phyloP scores from a whole-genome alignment of 768 basidiomycete genomes.

The Lepiota brunneoincarnata region DNA sequence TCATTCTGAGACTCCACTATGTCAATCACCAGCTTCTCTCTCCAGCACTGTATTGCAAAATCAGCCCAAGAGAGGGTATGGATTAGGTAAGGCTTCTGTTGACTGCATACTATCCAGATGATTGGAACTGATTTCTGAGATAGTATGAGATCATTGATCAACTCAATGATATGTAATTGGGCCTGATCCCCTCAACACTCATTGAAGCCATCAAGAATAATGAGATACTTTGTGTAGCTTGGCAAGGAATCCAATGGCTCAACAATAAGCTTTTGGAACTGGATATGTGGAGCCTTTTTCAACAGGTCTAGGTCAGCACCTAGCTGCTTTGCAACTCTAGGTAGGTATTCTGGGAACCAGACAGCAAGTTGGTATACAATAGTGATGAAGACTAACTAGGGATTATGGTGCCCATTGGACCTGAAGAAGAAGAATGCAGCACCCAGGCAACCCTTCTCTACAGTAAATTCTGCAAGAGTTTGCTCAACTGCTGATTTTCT shows the following conservation, averaged over 20 bases:
- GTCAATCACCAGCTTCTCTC: background rate
- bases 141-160: background rate
- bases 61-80: background rate
- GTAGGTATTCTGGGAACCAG: background rate
- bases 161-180: background rate
- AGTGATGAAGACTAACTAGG: background rate
- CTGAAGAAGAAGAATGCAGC: conserved; percentile 8
- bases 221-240: background rate
- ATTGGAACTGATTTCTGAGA: background rate
- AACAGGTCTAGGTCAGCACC: background rate
- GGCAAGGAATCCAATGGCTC: background rate
- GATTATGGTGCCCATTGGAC: background rate
- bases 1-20: background rate
- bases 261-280: background rate
- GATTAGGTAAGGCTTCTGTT: background rate
- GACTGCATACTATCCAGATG: conserved; percentile 3
- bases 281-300: background rate
- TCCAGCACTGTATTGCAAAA: background rate
- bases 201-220: conserved; percentile 1
- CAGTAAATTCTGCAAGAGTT: background rate
- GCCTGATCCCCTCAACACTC: background rate
- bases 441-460: background rate
- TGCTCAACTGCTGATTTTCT: conserved; percentile 7
- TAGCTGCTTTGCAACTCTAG: background rate
- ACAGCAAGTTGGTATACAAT: background rate